Evolutionary conservation across 257 asterid genomes (phyloP).

Genomic region (Solanum arcanum): DNA sequence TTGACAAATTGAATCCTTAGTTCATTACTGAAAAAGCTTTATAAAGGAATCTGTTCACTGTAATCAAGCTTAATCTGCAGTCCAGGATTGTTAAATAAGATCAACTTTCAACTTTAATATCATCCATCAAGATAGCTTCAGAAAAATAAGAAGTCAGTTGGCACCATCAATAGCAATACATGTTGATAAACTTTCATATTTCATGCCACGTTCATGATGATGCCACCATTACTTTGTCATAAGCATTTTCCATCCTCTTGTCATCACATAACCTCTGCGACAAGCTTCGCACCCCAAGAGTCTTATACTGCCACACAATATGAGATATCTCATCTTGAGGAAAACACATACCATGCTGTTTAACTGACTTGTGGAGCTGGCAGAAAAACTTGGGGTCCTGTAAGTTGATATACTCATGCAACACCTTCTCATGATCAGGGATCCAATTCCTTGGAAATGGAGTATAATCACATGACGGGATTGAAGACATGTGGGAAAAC

Average conservation of each 20-base stretch:
- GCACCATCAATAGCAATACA: neutral
- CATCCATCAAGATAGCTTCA: neutral
- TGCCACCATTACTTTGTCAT: neutral
- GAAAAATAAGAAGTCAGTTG: neutral
- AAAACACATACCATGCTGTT: conserved; percentile 37
- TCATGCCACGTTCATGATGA: neutral
- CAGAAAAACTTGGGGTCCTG: conserved; percentile 74
- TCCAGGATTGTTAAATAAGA: neutral
- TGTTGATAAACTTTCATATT: neutral
- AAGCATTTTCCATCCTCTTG: conserved; percentile 10
- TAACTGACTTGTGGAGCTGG: conserved; percentile 57
- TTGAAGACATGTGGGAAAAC: conserved; percentile 65
- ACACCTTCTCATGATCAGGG: conserved; percentile 72
- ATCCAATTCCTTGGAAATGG: conserved; percentile 89
- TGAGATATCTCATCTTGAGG: conserved; percentile 76
- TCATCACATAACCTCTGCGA: conserved; percentile 18
- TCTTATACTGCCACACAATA: conserved; percentile 78
- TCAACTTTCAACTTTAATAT: neutral
- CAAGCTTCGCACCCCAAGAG: conserved; percentile 45
- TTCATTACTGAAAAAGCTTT: neutral
- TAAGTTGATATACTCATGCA: conserved; percentile 56
- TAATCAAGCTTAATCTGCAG: neutral
- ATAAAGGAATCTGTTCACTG: neutral
- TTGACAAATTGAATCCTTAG: neutral
- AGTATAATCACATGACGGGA: conserved; percentile 85